Evolutionary conservation across 1,284 basidiomycete genomes (phyloP).

Genomic region (Melanopsichium pennsylvanicum): DNA sequence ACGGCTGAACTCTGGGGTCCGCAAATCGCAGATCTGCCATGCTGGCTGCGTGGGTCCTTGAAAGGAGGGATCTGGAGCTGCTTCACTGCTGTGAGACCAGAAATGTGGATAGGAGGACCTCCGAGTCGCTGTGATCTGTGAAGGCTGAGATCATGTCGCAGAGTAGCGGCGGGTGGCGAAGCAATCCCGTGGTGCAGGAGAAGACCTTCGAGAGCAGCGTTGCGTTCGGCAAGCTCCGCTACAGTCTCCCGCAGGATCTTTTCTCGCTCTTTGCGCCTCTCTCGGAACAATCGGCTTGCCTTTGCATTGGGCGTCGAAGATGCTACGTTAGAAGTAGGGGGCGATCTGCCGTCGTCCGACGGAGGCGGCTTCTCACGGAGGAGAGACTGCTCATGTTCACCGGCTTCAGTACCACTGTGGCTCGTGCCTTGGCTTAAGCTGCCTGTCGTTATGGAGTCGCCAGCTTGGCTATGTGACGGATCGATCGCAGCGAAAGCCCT

Average conservation of each 20-base stretch:
- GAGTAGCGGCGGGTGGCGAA: constrained; percentile 5
- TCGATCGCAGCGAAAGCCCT: background rate
- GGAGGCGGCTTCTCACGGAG: background rate
- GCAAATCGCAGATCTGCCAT: background rate
- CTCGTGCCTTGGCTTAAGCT: constrained; percentile 1
- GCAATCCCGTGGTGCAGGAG: constrained; percentile 17
- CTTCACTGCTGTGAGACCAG: constrained; percentile 13
- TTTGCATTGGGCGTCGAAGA: constrained; percentile 17
- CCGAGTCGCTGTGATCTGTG: constrained; percentile 17
- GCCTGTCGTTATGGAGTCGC: background rate
- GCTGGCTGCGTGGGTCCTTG: background rate
- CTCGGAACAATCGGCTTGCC: constrained; percentile 30
- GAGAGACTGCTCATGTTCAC: background rate
- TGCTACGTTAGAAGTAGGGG: background rate
- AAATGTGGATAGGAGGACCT: constrained; percentile 31
- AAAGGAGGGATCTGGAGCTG: background rate
- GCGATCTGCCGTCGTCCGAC: background rate
- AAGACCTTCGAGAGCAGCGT: constrained; percentile 15
- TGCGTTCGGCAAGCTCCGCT: constrained; percentile 20
- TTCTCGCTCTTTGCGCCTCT: constrained; percentile 32
- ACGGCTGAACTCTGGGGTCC: too few species aligned
- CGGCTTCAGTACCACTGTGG: background rate
- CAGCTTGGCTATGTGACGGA: background rate
- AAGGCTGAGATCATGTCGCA: constrained; percentile 18
- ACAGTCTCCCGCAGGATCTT: constrained; percentile 28